Evolutionary conservation across 2,329 filamentous ascomycete genomes (phyloP).

Genomic region (Trematosphaeria pertusa): DNA sequence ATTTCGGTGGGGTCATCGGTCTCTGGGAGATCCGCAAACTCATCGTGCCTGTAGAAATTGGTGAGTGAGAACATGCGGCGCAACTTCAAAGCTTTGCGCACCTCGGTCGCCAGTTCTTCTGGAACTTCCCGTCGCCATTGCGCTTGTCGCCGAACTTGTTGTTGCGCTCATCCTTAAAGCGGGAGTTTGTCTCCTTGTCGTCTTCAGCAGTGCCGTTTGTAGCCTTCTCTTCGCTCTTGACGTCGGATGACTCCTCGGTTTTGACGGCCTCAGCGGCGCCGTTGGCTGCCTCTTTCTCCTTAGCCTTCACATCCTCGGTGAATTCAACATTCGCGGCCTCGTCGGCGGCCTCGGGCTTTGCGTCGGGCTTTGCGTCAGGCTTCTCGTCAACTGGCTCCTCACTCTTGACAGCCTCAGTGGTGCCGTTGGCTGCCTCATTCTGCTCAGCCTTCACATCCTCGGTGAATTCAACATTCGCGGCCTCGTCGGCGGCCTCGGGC

Average conservation of each 20-base stretch:
- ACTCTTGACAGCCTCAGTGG: slow-evolving; percentile 18
- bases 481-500: slow-evolving; percentile 1
- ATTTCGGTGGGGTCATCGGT: slow-evolving; percentile 82
- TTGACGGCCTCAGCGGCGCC: slow-evolving; percentile 24
- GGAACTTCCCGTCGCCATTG: slow-evolving; percentile 22
- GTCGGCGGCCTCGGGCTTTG: neutral
- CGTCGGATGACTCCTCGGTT: slow-evolving; percentile 20
- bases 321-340: slow-evolving; percentile 3
- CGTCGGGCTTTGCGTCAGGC: slow-evolving; percentile 5
- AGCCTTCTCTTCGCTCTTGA: slow-evolving; percentile 1
- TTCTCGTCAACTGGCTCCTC: slow-evolving; percentile 11
- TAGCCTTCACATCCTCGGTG: slow-evolving; percentile 18
- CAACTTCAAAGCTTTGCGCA: slow-evolving; percentile 1
- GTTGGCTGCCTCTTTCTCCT: slow-evolving; percentile 14
- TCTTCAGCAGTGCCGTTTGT: slow-evolving; percentile 1
- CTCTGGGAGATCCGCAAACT: slow-evolving; percentile 63
- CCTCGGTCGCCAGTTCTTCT: slow-evolving; percentile 20
- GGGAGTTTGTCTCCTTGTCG: neutral
- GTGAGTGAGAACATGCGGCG: slow-evolving; percentile 14
- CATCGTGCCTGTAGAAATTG: slow-evolving; percentile 26
- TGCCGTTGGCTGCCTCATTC: slow-evolving; percentile 17
- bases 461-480: slow-evolving; percentile 4
- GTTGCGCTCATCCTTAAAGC: slow-evolving; percentile 6
- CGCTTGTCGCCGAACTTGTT: slow-evolving; percentile 8
- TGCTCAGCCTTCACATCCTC: slow-evolving; percentile 17